These are phyloP conservation scores for Saitozyma podzolica DNA, from an alignment of 768 basidiomycete genomes.

Conservation along the genomic window DNA sequence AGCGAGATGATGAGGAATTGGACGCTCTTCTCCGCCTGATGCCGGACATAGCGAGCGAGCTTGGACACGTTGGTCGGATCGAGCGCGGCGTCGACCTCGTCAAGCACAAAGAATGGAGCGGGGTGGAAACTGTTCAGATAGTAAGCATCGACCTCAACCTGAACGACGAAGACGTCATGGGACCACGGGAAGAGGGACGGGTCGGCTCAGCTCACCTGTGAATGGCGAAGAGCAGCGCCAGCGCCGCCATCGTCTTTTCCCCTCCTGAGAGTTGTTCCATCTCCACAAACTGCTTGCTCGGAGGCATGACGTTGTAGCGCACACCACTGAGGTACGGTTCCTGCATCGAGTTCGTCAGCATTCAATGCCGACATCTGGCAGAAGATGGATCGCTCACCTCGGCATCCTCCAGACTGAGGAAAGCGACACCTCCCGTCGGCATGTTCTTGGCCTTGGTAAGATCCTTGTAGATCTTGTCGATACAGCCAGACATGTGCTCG, in stretches of 20 bases:
- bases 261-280: conserved; percentile 99
- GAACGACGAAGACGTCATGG: no score
- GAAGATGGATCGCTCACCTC: conserved; percentile 63
- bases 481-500: conserved; percentile 89
- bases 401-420: conserved; percentile 90
- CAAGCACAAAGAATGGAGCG: conserved; percentile 25
- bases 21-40: conserved; percentile 78
- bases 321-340: conserved; percentile 85
- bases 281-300: conserved; percentile 98
- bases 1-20: conserved; percentile 98
- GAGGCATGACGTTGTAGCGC: conserved; percentile 99
- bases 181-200: conserved; percentile 55
- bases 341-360: conserved; percentile 51
- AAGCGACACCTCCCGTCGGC: conserved; percentile 79
- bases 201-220: conserved; percentile 57
- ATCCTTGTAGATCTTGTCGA: conserved; percentile 96
- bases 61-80: conserved; percentile 99
- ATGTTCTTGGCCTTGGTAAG: conserved; percentile 92
- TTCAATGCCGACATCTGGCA: no score
- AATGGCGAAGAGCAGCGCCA: conserved; percentile 94
- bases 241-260: conserved; percentile 95
- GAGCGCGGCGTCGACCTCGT: conserved; percentile 67
- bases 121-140: not conserved
- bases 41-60: conserved; percentile 86
- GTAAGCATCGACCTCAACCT: no score